Percentiles rank a stretch among this genome's conserved stretches.
Conservation (phyloP, 2,329 filamentous ascomycete species). For the Xenosphaeropsis pyriputrescens region DNA sequence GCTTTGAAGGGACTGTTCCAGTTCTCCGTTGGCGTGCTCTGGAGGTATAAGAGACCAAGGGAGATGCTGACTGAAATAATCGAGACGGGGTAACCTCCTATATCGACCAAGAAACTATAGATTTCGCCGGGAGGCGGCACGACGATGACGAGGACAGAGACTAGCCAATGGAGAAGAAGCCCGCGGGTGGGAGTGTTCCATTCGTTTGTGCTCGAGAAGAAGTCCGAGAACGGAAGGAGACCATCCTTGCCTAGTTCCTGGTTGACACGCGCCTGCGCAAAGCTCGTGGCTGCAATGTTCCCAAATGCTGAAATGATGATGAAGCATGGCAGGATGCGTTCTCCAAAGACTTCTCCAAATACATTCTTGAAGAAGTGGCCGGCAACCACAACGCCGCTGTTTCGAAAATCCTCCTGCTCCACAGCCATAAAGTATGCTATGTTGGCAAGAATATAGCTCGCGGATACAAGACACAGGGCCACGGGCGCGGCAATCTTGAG, state of each 20-base stretch:
- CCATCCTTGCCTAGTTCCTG: conserved; percentile 31
- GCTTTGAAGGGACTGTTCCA: conserved; percentile 19
- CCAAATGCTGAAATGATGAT: conserved; percentile 30
- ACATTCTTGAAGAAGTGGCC: conserved; percentile 42
- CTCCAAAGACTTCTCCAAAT: conserved; percentile 26
- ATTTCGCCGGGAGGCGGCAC: conserved; percentile 29
- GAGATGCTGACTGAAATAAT: conserved; percentile 20
- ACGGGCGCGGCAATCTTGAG: conserved; percentile 39
- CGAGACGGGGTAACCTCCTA: conserved; percentile 23
- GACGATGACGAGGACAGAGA: conserved; percentile 39
- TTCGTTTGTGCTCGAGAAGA: conserved; percentile 13
- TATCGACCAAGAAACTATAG: conserved; percentile 23
- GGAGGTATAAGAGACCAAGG: conserved; percentile 19
- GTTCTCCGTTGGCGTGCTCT: conserved; percentile 12
- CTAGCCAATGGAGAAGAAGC: conserved; percentile 42
- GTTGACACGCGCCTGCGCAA: conserved; percentile 30
- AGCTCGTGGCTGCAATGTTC: conserved; percentile 31
- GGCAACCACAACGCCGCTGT: conserved; percentile 36
- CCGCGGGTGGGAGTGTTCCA: conserved; percentile 14
- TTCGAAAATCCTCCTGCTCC: conserved; percentile 36
- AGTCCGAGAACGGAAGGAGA: conserved; percentile 25
- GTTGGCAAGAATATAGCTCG: conserved; percentile 41
- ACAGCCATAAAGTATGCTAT: conserved; percentile 44
- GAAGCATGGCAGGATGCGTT: conserved; percentile 27
- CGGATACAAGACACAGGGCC: conserved; percentile 35